phyloP scores from a whole-genome alignment of 202 grass and related monocot genomes.

The Digitaria exilis region DNA sequence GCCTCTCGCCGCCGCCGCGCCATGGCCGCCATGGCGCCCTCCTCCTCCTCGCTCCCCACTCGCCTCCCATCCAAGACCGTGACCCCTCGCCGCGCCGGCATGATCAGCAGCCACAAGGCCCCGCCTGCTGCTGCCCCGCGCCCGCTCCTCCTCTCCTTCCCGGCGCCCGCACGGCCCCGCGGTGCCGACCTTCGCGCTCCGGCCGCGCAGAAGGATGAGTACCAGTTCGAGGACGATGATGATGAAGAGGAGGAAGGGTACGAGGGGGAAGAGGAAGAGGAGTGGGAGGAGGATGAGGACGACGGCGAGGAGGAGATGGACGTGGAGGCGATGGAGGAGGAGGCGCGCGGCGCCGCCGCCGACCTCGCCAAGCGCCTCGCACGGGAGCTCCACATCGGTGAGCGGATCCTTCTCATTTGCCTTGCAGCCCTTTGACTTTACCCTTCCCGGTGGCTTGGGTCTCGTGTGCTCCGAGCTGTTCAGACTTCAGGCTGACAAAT shows the following conservation, averaged over 20 bases:
- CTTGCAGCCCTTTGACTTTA: not conserved
- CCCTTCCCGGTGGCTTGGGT: not conserved
- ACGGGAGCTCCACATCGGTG: slow-evolving; percentile 65
- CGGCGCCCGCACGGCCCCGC: not conserved
- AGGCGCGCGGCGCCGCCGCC: slow-evolving; percentile 66
- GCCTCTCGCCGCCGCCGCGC: not conserved
- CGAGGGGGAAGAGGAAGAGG: slow-evolving; percentile 1
- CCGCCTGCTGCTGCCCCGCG: not conserved
- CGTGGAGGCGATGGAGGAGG: slow-evolving; percentile 80
- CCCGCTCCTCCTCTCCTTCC: slow-evolving; percentile 34
- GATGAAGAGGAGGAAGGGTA: not conserved
- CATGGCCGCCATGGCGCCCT: slow-evolving; percentile 26
- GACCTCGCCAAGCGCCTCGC: slow-evolving; percentile 60
- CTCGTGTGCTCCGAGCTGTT: no score
- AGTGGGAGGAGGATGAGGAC: not conserved
- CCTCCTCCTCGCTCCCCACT: not conserved
- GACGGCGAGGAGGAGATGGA: slow-evolving; percentile 43
- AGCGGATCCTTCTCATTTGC: not conserved
- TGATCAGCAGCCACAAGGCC: not conserved
- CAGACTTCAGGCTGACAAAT: not conserved
- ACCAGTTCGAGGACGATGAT: slow-evolving; percentile 20
- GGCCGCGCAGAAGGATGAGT: slow-evolving; percentile 15
- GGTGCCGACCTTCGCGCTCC: not conserved
- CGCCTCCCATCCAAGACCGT: not conserved
- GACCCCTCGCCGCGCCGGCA: not conserved